These are phyloP conservation scores for Kodamaea alishanica DNA, from an alignment of 1,139 yeast species.

Conservation along the genomic window DNA sequence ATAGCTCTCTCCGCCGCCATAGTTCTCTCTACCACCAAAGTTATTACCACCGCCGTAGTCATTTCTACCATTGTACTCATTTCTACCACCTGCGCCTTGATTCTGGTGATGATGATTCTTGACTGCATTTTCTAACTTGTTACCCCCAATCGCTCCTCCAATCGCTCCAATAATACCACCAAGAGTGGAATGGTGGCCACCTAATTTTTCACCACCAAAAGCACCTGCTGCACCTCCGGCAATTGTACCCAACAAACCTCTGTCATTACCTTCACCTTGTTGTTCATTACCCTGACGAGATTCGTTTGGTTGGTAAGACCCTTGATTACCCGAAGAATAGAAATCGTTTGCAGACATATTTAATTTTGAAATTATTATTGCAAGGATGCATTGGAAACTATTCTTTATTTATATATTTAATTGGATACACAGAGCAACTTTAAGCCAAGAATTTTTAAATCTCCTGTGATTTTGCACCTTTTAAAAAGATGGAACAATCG, in stretches of 20 bases:
- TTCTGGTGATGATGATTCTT: constrained; percentile 21
- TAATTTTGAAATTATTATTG: background rate
- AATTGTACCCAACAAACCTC: constrained; percentile 53
- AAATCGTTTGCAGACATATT: constrained; percentile 62
- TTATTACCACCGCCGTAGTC: constrained; percentile 12
- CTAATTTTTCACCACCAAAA: constrained; percentile 42
- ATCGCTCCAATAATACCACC: constrained; percentile 58
- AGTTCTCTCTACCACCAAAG: background rate
- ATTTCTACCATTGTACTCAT: constrained; percentile 11
- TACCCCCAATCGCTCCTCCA: constrained; percentile 59
- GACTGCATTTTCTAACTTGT: constrained; percentile 45
- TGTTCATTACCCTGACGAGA: constrained; percentile 21
- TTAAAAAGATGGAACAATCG: no score
- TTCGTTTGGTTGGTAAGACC: constrained; percentile 28
- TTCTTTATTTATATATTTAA: constrained; percentile 1
- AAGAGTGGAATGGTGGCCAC: constrained; percentile 46
- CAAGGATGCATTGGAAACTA: background rate
- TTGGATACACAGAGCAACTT: background rate
- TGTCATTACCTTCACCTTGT: constrained; percentile 39
- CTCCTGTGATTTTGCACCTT: background rate
- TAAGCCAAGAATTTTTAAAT: background rate
- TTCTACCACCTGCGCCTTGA: constrained; percentile 10
- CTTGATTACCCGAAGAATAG: constrained; percentile 48
- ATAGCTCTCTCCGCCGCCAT: background rate
- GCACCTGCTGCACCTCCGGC: constrained; percentile 65